phyloP scores from a whole-genome alignment of 2,329 filamentous ascomycete species.

The Pseudomassariella vexata region DNA sequence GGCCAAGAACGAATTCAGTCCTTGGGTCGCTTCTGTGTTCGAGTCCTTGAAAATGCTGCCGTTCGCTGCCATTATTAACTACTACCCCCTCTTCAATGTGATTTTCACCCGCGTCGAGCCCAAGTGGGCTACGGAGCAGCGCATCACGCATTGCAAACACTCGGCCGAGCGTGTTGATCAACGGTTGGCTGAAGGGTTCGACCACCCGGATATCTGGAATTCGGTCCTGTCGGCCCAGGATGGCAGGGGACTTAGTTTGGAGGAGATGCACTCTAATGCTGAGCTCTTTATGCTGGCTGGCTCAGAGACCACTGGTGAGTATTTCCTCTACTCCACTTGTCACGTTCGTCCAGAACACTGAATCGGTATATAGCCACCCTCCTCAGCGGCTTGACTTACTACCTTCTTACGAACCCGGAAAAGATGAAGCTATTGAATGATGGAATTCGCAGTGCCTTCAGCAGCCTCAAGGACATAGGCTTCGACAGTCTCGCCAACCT shows the following conservation, averaged over 20 bases:
- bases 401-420: slow-evolving; percentile 17
- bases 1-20: slow-evolving; percentile 13
- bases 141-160: slow-evolving; percentile 10
- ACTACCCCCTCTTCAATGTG: slow-evolving; percentile 11
- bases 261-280: slow-evolving; percentile 12
- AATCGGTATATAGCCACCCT: slow-evolving; percentile 32
- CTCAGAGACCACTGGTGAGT: slow-evolving; percentile 8
- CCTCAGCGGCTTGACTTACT: slow-evolving; percentile 18
- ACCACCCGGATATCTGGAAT: slow-evolving; percentile 16
- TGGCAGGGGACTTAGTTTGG: slow-evolving; percentile 7
- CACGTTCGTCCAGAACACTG: too few species aligned
- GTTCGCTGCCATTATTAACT: slow-evolving; percentile 11
- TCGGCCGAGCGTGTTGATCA: slow-evolving; percentile 19
- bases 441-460: slow-evolving; percentile 20
- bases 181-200: slow-evolving; percentile 14
- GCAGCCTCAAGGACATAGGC: slow-evolving; percentile 18
- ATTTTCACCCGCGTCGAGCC: slow-evolving; percentile 14
- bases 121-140: slow-evolving; percentile 11
- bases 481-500: slow-evolving; percentile 14
- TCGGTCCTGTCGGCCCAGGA: slow-evolving; percentile 12
- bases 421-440: slow-evolving; percentile 14
- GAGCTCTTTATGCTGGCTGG: slow-evolving; percentile 10
- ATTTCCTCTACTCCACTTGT: background rate
- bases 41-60: slow-evolving; percentile 16
- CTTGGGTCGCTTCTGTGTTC: slow-evolving; percentile 15